phyloP scores from a whole-genome alignment of 2,329 filamentous ascomycete species.

The Stemphylium lycopersici region DNA sequence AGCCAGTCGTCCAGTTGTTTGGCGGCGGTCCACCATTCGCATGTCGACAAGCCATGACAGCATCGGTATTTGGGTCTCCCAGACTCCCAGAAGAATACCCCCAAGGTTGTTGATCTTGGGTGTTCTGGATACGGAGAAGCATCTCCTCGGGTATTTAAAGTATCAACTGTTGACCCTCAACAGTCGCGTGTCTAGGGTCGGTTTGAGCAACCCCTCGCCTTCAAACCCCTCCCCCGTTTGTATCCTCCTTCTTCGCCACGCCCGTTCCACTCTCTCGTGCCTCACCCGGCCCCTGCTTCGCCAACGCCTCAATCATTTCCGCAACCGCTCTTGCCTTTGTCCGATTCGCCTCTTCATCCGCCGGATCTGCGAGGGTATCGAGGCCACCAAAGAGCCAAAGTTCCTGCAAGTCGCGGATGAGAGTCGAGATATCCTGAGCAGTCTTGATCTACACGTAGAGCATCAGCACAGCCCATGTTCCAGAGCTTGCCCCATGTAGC shows the following conservation, averaged over 20 bases:
- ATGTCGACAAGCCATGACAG: too few relatives aligned
- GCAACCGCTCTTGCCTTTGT: slow-evolving; percentile 29
- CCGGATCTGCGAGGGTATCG: slow-evolving; percentile 56
- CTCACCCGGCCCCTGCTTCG: slow-evolving; percentile 19
- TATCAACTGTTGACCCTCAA: too few relatives aligned
- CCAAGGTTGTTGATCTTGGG: too few relatives aligned
- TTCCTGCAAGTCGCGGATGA: slow-evolving; percentile 69
- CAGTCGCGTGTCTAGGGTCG: too few relatives aligned
- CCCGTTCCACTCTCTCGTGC: not conserved
- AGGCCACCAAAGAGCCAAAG: slow-evolving; percentile 71
- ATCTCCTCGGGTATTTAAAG: too few relatives aligned
- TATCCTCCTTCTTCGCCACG: slow-evolving; percentile 4
- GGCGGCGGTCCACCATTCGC: too few relatives aligned
- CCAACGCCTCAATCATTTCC: slow-evolving; percentile 30
- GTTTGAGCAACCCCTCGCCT: too few relatives aligned
- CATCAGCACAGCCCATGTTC: not conserved
- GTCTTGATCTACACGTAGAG: slow-evolving; percentile 56
- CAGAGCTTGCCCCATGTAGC: not conserved
- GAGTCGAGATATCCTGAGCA: slow-evolving; percentile 65
- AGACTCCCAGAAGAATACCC: too few relatives aligned
- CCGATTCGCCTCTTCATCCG: slow-evolving; percentile 32
- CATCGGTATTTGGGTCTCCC: too few relatives aligned
- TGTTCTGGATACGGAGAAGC: too few relatives aligned
- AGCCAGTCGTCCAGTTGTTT: too few relatives aligned
- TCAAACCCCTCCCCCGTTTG: not conserved